Evolutionary conservation across 2,329 filamentous ascomycete species (phyloP), one percentile per base, ranked within the genome.

Genomic region (Celoporthe dispersa): DNA sequence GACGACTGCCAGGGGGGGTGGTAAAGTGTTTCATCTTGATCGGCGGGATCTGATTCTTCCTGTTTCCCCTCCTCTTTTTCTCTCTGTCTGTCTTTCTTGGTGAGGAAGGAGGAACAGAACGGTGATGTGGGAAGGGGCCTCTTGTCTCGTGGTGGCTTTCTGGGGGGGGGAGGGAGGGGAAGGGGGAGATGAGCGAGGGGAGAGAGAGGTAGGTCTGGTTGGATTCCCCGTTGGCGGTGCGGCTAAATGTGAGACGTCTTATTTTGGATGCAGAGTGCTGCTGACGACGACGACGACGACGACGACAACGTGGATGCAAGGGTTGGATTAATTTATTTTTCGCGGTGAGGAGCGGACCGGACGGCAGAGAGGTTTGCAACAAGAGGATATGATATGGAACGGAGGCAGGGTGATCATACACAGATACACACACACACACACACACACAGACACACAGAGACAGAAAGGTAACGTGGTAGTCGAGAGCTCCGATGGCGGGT

Each of bases 11-110:
- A 71, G 59, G 12, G 53, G 37, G 31, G 37, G 37, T n/a, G 37
- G 59, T 53, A 60, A 59, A 39, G 51, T 22, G 25, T n/a, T 69
- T 61, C 70, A 71, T 71, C 3, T 35, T 69, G 60, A 14, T 57
- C 14, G 57, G 25, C 7, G 57, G 57, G 33, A 37, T 60, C 9
- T n/a, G 7, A 48, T 11, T 48, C 22, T 48, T 22, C 41, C 44
- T 48, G 28, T 60, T 9, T 35, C 5, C 25, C 19, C 3, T 37
- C 19, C 3, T n/a, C 3, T 60, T 31, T 55, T 19, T 16, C n/a
- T 31, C 12, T 31, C 25, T 25, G 4, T 11, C 19, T 8, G 5
- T 48, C 2, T 48, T 4, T 55, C 51, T 25, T 44, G 41, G 16
- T 5, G 41, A 19, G 41, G 5, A 16, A 41, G 39, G 12, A 41